These are phyloP conservation scores for Castanea crenata DNA, from an alignment of 306 rosid genomes.

Conservation along the genomic window DNA sequence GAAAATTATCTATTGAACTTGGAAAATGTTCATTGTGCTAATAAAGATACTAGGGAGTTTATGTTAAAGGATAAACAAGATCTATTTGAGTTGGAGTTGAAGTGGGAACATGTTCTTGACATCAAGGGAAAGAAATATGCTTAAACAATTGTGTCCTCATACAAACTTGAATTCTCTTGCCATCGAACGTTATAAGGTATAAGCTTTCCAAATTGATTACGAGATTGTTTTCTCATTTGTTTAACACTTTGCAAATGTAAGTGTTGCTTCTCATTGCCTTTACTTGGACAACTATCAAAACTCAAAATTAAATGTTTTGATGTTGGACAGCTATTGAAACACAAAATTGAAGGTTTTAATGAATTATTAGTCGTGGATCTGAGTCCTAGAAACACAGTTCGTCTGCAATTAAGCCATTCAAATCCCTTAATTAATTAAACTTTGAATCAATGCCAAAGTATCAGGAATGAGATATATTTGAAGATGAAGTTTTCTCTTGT, in stretches of 20 bases:
- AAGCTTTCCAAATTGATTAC: slow-evolving; percentile 17
- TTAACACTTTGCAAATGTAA: neutral
- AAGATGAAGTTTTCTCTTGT: slow-evolving; percentile 7
- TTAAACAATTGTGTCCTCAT: slow-evolving; percentile 27
- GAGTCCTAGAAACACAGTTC: slow-evolving; percentile 22
- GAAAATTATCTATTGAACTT: neutral
- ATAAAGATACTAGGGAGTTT: neutral
- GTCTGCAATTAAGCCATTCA: slow-evolving; percentile 5
- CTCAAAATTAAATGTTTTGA: slow-evolving; percentile 17
- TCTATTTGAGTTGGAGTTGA: neutral
- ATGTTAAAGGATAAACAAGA: neutral
- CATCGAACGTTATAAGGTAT: slow-evolving; percentile 4
- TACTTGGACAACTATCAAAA: slow-evolving; percentile 2
- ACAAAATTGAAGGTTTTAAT: slow-evolving; percentile 23
- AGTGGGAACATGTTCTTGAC: neutral
- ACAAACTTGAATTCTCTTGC: slow-evolving; percentile 2
- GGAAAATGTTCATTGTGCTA: slow-evolving; percentile 3
- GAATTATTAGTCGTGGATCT: slow-evolving; percentile 5
- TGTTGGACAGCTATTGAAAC: slow-evolving; percentile 2
- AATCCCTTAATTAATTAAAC: slow-evolving; percentile 27
- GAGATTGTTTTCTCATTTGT: slow-evolving; percentile 5
- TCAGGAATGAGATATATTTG: slow-evolving; percentile 25
- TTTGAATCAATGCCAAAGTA: slow-evolving; percentile 25
- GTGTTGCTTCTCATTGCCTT: neutral
- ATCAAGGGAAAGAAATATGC: slow-evolving; percentile 8